Percentiles rank a stretch among this genome's conserved stretches.
phyloP scores from a whole-genome alignment of 345 rosid genomes.

The Heritiera fomes region DNA sequence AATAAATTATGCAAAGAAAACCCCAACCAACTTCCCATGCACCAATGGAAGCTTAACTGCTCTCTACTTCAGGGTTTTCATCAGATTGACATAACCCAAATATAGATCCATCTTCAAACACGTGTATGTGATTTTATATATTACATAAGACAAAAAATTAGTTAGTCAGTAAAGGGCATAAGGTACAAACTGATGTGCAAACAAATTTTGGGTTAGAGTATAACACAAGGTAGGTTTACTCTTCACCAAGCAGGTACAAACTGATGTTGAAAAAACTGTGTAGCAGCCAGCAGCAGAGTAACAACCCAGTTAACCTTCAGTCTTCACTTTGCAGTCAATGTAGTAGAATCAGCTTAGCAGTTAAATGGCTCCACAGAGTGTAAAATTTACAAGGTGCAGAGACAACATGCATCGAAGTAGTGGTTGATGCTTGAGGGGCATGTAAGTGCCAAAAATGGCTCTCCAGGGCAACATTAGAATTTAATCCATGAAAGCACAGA shows the following conservation, averaged over 20 bases:
- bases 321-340: conserved; percentile 7
- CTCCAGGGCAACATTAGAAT: conserved; percentile 13
- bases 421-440: conserved; percentile 3
- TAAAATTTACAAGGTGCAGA: conserved; percentile 35
- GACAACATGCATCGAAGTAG: conserved; percentile 7
- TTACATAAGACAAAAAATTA: background rate
- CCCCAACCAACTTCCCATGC: background rate
- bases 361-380: conserved; percentile 30
- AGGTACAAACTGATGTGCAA: conserved; percentile 13
- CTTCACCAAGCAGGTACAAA: background rate
- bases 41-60: background rate
- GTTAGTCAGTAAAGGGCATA: background rate
- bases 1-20: background rate
- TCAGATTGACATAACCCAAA: background rate
- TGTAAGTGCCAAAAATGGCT: background rate
- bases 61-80: background rate
- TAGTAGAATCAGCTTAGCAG: conserved; percentile 32
- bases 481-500: conserved; percentile 20
- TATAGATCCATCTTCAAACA: background rate
- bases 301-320: conserved; percentile 17
- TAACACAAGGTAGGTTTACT: background rate
- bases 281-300: conserved; percentile 11
- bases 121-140: background rate
- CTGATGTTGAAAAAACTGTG: conserved; percentile 4
- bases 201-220: background rate